These are phyloP conservation scores for Oxyria digyna DNA, from an alignment of 148 eudicot genomes.

Conservation along the genomic window DNA sequence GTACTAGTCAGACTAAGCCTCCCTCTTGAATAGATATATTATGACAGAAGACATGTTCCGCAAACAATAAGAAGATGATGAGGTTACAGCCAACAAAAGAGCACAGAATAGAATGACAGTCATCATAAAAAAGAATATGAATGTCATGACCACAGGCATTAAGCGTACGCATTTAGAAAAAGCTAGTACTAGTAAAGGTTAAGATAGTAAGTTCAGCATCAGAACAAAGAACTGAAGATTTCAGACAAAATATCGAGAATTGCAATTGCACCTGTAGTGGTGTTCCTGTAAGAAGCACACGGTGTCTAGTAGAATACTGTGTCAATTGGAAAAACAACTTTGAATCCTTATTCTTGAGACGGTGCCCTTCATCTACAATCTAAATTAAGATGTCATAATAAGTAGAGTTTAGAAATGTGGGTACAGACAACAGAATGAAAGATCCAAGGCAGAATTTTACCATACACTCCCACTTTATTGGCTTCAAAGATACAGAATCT, in stretches of 20 bases:
- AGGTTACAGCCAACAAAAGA: not conserved
- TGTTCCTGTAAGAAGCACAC: conserved; percentile 90
- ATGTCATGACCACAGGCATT: not conserved
- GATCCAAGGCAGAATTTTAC: conserved; percentile 23
- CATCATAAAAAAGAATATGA: not conserved
- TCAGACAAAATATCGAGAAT: not conserved
- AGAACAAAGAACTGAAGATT: not conserved
- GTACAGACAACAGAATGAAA: not conserved
- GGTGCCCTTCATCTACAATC: conserved; percentile 99
- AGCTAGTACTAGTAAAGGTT: not conserved
- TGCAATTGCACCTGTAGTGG: conserved; percentile 74
- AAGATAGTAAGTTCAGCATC: conserved; percentile 5
- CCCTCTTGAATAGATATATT: not conserved
- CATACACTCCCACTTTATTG: conserved; percentile 95
- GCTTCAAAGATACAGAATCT: conserved; percentile 65
- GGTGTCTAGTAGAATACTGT: conserved; percentile 71
- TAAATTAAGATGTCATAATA: conserved; percentile 17
- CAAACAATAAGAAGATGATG: not conserved
- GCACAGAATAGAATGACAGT: not conserved
- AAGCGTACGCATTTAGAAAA: not conserved
- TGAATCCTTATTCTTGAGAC: conserved; percentile 96
- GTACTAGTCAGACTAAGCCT: not conserved
- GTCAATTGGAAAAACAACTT: conserved; percentile 68
- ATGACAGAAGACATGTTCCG: not conserved
- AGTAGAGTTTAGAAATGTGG: not conserved